phyloP scores from a whole-genome alignment of 495 filamentous ascomycete genomes.

The Usnea hakonensis region DNA sequence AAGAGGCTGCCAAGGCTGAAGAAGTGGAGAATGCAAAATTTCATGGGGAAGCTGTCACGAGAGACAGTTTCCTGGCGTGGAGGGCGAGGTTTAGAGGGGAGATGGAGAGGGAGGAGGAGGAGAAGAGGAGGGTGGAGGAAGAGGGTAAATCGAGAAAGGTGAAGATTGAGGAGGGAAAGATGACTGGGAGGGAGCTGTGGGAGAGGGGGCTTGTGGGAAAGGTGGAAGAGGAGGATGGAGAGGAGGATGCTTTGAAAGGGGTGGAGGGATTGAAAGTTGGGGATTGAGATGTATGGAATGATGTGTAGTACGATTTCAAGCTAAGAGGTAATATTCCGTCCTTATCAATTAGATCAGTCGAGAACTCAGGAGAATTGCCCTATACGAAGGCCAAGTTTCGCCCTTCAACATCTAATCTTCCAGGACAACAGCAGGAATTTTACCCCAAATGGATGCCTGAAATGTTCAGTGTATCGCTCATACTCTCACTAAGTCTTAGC shows the following conservation, averaged over 20 bases:
- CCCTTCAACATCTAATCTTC: no score
- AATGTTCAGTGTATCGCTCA: not conserved
- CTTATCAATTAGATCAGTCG: not conserved
- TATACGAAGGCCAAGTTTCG: no score
- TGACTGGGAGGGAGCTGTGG: conserved; percentile 46
- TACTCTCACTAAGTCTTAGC: not conserved
- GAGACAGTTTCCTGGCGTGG: conserved; percentile 80
- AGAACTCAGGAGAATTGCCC: not conserved
- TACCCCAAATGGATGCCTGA: not conserved
- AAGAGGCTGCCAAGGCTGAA: conserved; percentile 61
- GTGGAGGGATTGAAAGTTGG: conserved; percentile 10
- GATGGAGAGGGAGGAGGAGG: conserved; percentile 63
- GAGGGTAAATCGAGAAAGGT: conserved; percentile 67
- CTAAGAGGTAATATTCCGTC: not conserved
- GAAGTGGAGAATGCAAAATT: conserved; percentile 95
- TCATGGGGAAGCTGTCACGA: conserved; percentile 78
- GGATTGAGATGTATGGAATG: not conserved
- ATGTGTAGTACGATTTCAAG: not conserved
- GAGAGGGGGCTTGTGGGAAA: conserved; percentile 54
- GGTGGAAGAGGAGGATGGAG: conserved; percentile 42
- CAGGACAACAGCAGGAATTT: not conserved
- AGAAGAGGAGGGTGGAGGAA: conserved; percentile 56
- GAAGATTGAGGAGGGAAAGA: conserved; percentile 63
- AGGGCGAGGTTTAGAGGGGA: conserved; percentile 68
- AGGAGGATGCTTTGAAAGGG: conserved; percentile 9